Evolutionary conservation across 768 basidiomycete genomes (phyloP).

Genomic region (Lentinula lateritia): DNA sequence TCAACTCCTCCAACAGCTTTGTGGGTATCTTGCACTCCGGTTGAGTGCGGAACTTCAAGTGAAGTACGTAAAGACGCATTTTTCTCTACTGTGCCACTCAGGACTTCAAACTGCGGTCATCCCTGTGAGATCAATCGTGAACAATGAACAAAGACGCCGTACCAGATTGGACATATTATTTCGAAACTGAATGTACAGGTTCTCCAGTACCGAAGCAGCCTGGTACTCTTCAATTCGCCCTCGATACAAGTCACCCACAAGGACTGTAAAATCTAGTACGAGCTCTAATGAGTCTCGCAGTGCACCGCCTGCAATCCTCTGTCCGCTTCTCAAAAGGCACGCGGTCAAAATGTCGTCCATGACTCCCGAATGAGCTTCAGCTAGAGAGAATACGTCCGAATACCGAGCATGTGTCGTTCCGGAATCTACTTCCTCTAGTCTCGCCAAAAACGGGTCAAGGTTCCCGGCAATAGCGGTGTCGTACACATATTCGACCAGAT

Average conservation of each 20-base stretch:
- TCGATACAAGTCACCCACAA: conserved; percentile 55
- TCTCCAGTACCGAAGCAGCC: conserved; percentile 52
- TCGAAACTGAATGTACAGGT: conserved; percentile 48
- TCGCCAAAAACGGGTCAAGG: conserved; percentile 62
- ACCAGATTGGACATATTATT: conserved; percentile 56
- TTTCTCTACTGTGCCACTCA: conserved; percentile 56
- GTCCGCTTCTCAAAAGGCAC: conserved; percentile 65
- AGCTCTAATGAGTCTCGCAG: conserved; percentile 58
- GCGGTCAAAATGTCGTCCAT: conserved; percentile 74
- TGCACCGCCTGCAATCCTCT: conserved; percentile 59
- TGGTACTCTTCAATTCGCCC: conserved; percentile 56
- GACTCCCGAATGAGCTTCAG: conserved; percentile 58
- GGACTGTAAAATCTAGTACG: conserved; percentile 60
- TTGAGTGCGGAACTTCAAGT: conserved; percentile 1
- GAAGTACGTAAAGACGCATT: conserved; percentile 15
- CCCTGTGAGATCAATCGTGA: conserved; percentile 7
- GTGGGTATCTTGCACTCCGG: conserved; percentile 4
- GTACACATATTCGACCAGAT: conserved; percentile 67
- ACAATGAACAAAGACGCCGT: conserved; percentile 17
- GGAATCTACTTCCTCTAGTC: conserved; percentile 19
- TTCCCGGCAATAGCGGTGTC: conserved; percentile 79
- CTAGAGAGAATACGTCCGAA: conserved; percentile 70
- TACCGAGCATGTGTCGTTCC: conserved; percentile 24
- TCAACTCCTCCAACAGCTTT: conserved; percentile 44
- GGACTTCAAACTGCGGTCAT: conserved; percentile 41